Base-by-base conservation (phyloP, 164 flowering plant genomes). In the Vitis cinerea region DNA sequence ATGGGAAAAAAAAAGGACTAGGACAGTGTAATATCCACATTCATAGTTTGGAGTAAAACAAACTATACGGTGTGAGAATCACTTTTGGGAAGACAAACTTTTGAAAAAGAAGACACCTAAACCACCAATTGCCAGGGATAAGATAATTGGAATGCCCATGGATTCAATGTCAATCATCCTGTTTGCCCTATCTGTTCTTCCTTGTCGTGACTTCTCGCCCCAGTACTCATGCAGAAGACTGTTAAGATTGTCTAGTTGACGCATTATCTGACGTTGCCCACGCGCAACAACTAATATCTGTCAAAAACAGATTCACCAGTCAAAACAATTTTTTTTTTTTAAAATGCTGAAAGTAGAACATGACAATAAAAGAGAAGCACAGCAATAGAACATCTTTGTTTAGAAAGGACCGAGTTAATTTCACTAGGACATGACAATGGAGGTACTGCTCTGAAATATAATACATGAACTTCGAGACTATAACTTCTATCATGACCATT, bases 261-360 rank as follows among this genome's bases (percentile, higher is more conserved):
- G 93, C 85, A 90, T 79, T n/a, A 88, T 70, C 59, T 90, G 93
- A 3, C 87, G 88, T 53, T 88, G 95, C 10, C 80, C 79, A 7
- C 93, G 80, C 9, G 83, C 69, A 61, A 92, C 77, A 9, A 80
- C 71, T 37, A 78, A 47, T 27, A 91, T 76, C 97, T 91, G 79
- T 63, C 58, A 57, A 53, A 48, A 64, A 29, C 27, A 9, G 17
- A 19, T 58, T 49, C 4, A 52, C 1, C 9, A 70, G 13, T 54
- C 29, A 27, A 44, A 27, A 56, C 19, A 17, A 23, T 1, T 23
- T 23, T 23, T 23, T 23, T 23, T 23, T 1, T 1, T 1, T 1
- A 23, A 23, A 23, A 23, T 23, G 48, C 2, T 3, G 44, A 37
- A 37, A 37, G 4, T 37, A 37, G 44, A 37, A 37, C 44, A 6